Conservation (phyloP, 352 stramenopile species). For the Pseudoperonospora humuli region DNA sequence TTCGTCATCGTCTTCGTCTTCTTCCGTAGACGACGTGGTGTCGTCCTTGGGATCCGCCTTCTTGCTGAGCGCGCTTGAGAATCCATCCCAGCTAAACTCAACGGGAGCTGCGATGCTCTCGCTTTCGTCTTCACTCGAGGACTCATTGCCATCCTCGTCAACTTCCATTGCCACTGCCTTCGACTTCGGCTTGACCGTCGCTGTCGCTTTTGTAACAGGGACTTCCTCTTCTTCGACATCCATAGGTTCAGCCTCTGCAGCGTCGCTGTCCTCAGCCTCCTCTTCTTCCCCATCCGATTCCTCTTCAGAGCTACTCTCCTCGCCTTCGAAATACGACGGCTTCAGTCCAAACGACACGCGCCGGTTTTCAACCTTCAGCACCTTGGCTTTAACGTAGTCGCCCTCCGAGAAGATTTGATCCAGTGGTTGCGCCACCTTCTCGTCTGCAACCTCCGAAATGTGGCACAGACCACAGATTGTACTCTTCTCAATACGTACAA, state of each 20-base stretch:
- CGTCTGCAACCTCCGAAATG: constrained; percentile 93
- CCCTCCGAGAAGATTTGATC: constrained; percentile 90
- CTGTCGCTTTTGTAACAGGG: constrained; percentile 24
- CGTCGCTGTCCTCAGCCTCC: constrained; percentile 39
- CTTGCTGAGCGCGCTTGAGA: constrained; percentile 58
- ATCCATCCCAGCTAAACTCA: constrained; percentile 85
- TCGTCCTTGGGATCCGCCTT: constrained; percentile 37
- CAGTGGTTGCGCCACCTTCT: constrained; percentile 89
- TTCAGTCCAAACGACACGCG: constrained; percentile 94
- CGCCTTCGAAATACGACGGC: constrained; percentile 93
- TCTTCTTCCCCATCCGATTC: constrained; percentile 72
- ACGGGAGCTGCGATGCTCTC: constrained; percentile 29
- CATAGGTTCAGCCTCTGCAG: constrained; percentile 43
- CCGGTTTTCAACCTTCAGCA: constrained; percentile 90
- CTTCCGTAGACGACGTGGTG: constrained; percentile 44
- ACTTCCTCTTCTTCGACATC: constrained; percentile 46
- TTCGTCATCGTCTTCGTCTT: constrained; percentile 36
- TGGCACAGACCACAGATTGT: constrained; percentile 93
- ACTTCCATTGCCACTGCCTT: constrained; percentile 32
- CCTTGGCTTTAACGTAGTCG: constrained; percentile 95
- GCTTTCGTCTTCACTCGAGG: constrained; percentile 59
- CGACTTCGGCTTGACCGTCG: constrained; percentile 28
- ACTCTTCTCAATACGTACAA: constrained; percentile 93
- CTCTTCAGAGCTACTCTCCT: constrained; percentile 85
- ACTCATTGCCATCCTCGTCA: constrained; percentile 44